These are phyloP conservation scores for Botrytis elliptica DNA, from an alignment of 2,329 filamentous ascomycete genomes.

Conservation along the genomic window DNA sequence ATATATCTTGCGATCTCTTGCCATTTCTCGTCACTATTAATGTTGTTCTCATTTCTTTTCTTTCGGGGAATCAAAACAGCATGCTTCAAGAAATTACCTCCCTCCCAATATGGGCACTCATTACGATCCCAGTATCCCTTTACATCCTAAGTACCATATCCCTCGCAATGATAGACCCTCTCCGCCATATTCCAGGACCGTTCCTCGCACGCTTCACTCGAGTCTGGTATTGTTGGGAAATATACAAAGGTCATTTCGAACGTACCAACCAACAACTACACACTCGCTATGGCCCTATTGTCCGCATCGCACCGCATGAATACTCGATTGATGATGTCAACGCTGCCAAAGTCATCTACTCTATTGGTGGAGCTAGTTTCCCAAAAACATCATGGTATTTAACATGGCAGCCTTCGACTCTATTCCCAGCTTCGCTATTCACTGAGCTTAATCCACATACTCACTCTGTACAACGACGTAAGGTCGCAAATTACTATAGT, in stretches of 20 bases:
- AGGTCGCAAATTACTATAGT: slow-evolving; percentile 47
- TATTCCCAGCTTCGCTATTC: slow-evolving; percentile 36
- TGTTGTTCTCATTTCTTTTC: not conserved
- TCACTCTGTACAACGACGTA: slow-evolving; percentile 43
- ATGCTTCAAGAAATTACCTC: slow-evolving; percentile 9
- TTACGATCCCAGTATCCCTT: not conserved
- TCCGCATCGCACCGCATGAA: slow-evolving; percentile 50
- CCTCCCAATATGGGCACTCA: slow-evolving; percentile 3
- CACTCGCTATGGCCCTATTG: slow-evolving; percentile 47
- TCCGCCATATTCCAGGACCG: slow-evolving; percentile 47
- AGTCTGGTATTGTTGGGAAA: slow-evolving; percentile 45
- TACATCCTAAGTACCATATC: slow-evolving; percentile 8
- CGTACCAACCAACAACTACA: slow-evolving; percentile 40
- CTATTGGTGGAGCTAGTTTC: slow-evolving; percentile 38
- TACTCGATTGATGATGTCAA: slow-evolving; percentile 47
- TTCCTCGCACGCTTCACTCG: slow-evolving; percentile 46
- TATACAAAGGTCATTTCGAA: slow-evolving; percentile 27
- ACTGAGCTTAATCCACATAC: slow-evolving; percentile 40
- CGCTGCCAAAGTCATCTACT: slow-evolving; percentile 46
- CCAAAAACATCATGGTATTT: slow-evolving; percentile 30
- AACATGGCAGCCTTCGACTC: slow-evolving; percentile 32
- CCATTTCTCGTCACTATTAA: not conserved
- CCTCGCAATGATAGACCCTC: slow-evolving; percentile 26
- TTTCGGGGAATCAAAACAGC: not conserved
- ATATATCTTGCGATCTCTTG: not conserved